phyloP scores from a whole-genome alignment of 2,329 filamentous ascomycete species.

The Aspergillus terreus region DNA sequence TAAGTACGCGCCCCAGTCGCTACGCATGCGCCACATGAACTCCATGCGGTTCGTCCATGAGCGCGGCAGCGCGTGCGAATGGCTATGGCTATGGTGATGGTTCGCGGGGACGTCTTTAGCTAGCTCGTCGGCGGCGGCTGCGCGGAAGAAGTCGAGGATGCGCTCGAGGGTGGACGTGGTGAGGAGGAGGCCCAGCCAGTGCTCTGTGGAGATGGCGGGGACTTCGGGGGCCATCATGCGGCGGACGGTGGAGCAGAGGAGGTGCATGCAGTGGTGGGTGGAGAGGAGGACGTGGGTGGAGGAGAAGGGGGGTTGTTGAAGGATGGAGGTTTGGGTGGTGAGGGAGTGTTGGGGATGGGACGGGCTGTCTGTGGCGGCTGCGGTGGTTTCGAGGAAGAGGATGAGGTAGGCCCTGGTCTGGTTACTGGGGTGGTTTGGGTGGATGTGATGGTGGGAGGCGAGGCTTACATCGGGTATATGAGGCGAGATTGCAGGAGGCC shows the following conservation, averaged over 20 bases:
- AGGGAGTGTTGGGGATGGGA: slow-evolving; percentile 6
- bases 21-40: slow-evolving; percentile 24
- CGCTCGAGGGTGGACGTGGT: slow-evolving; percentile 23
- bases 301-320: slow-evolving; percentile 21
- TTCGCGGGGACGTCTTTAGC: neutral
- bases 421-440: neutral
- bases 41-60: slow-evolving; percentile 21
- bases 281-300: slow-evolving; percentile 18
- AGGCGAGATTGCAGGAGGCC: slow-evolving; percentile 19
- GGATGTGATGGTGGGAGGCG: neutral
- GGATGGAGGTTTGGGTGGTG: slow-evolving; percentile 17
- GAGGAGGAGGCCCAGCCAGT: slow-evolving; percentile 25
- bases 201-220: slow-evolving; percentile 16
- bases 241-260: slow-evolving; percentile 21
- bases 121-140: slow-evolving; percentile 14
- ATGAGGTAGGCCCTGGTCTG: slow-evolving; percentile 18
- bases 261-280: slow-evolving; percentile 24
- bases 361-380: neutral
- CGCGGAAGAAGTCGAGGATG: slow-evolving; percentile 20
- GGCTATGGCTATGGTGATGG: neutral
- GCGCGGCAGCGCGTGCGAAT: slow-evolving; percentile 4
- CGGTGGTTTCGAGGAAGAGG: slow-evolving; percentile 21
- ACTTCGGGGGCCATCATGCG: slow-evolving; percentile 25
- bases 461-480: slow-evolving; percentile 17
- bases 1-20: slow-evolving; percentile 18